Percentiles rank a stretch among this genome's conserved stretches.
phyloP scores from a whole-genome alignment of 2,329 filamentous ascomycete species.

The Didymella pomorum region DNA sequence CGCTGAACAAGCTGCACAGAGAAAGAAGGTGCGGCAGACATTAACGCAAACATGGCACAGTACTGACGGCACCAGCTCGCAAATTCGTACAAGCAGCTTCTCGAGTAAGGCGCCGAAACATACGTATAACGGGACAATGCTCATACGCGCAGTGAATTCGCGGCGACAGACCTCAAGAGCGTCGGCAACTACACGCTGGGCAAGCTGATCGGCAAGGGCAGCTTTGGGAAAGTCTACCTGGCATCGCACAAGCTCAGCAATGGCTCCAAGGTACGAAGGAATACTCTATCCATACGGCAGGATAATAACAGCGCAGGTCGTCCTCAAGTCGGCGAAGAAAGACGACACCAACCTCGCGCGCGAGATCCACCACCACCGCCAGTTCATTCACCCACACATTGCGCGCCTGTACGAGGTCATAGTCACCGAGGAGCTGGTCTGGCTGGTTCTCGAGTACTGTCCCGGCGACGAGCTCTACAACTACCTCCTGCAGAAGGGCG shows the following conservation, averaged over 20 bases:
- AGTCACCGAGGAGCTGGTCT: conserved; percentile 92
- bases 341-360: conserved; percentile 94
- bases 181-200: conserved; percentile 96
- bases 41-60: too few relatives aligned
- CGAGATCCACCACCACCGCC: conserved; percentile 97
- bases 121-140: conserved; percentile 5
- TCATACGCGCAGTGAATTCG: conserved; percentile 78
- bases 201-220: conserved; percentile 92
- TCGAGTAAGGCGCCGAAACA: conserved; percentile 73
- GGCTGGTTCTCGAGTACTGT: conserved; percentile 97
- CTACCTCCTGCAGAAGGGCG: conserved; percentile 86
- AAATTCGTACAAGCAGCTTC: conserved; percentile 93
- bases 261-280: conserved; percentile 81
- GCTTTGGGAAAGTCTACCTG: conserved; percentile 97
- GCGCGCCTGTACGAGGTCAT: conserved; percentile 97
- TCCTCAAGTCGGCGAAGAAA: conserved; percentile 97
- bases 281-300: background rate
- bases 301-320: conserved; percentile 69
- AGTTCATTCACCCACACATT: conserved; percentile 97
- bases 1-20: conserved; percentile 66
- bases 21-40: conserved; percentile 61
- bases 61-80: conserved; percentile 72
- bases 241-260: conserved; percentile 97
- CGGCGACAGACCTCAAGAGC: conserved; percentile 85
- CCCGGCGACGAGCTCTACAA: conserved; percentile 97